Evolutionary conservation across 306 rosid genomes (phyloP), one percentile per base, ranked within the genome.

Genomic region (Pterocarpus santalinus): DNA sequence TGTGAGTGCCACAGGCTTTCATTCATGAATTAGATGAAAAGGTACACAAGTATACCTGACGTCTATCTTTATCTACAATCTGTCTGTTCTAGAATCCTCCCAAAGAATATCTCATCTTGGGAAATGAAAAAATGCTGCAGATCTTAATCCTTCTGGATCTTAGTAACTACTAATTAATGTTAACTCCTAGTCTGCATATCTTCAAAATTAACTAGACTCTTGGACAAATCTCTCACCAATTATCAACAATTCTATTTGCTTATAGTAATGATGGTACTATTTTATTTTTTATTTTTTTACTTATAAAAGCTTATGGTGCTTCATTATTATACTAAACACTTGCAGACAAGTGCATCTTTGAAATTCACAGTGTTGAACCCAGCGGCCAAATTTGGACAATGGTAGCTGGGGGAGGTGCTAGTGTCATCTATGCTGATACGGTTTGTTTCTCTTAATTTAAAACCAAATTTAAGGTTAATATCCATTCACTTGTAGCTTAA

Each of bases 381-480:
- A 22, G 81, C 87, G 77, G 99, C 64, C 78, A 97, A 81, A 95
- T 95, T 81, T 95, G 99, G 99, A 95, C 99, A 75, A 95, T 95
- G 99, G 99, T 95, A 35, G 99, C 99, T 36, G 99, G 99, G 41
- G 99, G 99, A 88, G 99, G 99, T 81, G 97, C 99, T 16, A 95
- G 99, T 83, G 99, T 95, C 85, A 95, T 95, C 83, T 95, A 95
- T 9, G 97, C 99, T 43, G 97, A 95, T 85, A 95, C 99, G 75
- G 99, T 95, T 72, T 1, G 82, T 44, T 80, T 44, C 81, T 73
- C 46, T 65, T 47, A 49, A 22, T 81, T 73, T 62, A n/a, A 43
- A 66, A 64, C 82, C 22, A 38, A 60, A 82, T 69, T 63, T 56
- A 68, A 9, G 44, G 17, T 10, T 53, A 80, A 56, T 52, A 32